Conservation (phyloP, 768 basidiomycete species). For the Tricholoma sp. region DNA sequence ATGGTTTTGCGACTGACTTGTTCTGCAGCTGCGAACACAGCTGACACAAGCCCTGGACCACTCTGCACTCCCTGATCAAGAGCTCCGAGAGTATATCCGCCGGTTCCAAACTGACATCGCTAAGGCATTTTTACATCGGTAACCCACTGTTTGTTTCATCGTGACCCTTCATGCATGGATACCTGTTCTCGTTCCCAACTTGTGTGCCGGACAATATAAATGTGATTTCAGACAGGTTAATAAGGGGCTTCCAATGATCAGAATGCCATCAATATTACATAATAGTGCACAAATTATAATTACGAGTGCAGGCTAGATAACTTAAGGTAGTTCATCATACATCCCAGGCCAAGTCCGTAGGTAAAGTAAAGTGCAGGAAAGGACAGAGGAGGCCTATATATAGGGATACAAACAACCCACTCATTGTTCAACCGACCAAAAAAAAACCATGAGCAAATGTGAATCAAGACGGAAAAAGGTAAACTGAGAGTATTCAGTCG, state of each 20-base stretch:
- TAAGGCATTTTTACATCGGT: conserved; percentile 35
- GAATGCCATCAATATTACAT: too few species aligned
- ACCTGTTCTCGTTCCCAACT: too few species aligned
- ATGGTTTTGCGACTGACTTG: background rate
- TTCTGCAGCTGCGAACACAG: conserved; percentile 60
- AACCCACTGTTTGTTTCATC: background rate
- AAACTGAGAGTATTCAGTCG: background rate
- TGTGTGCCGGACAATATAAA: background rate
- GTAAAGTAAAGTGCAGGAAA: background rate
- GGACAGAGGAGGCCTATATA: background rate
- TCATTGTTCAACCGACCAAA: background rate
- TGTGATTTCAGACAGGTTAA: too few species aligned
- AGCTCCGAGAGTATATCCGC: conserved; percentile 59
- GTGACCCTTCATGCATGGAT: background rate
- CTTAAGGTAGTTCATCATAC: background rate
- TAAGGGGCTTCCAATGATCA: too few species aligned
- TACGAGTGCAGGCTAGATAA: background rate
- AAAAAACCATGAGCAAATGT: too few species aligned
- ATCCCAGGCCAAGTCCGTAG: background rate
- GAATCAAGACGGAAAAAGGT: background rate
- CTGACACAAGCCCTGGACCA: conserved; percentile 69
- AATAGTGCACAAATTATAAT: background rate
- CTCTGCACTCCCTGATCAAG: conserved; percentile 69
- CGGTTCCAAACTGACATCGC: conserved; percentile 70
- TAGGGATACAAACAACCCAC: background rate